Percentiles rank a stretch among this genome's conserved stretches.
Evolutionary conservation across 768 basidiomycete genomes (phyloP).

Genomic region (Auriscalpium orientale): DNA sequence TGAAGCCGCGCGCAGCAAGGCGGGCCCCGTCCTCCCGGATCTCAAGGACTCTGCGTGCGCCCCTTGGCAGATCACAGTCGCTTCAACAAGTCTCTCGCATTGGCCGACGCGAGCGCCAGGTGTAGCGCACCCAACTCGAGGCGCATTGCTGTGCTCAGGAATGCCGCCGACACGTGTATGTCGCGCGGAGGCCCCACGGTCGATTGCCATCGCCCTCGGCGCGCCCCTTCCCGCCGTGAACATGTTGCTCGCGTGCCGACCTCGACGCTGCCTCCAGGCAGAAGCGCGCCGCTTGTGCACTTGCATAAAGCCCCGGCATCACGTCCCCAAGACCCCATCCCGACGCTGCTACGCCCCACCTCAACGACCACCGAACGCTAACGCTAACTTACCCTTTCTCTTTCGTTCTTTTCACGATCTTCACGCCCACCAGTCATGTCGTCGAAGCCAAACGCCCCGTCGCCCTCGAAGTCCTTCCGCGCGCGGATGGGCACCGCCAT

Average conservation of each 20-base stretch:
- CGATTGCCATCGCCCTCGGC: neutral
- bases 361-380: too few species aligned
- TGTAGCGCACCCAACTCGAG: neutral
- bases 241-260: conserved; percentile 9
- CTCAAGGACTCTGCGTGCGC: too few species aligned
- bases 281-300: neutral
- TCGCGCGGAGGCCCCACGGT: neutral
- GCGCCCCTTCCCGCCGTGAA: conserved; percentile 2
- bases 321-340: too few species aligned
- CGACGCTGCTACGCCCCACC: too few species aligned
- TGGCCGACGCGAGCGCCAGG: too few species aligned
- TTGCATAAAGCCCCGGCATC: too few species aligned
- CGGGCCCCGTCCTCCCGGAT: too few species aligned
- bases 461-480: conserved; percentile 4
- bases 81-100: too few species aligned
- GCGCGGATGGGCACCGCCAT: conserved; percentile 14
- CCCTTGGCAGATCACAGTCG: too few species aligned
- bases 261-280: conserved; percentile 13
- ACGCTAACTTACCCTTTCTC: conserved; percentile 2
- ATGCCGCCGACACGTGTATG: neutral
- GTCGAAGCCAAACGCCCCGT: conserved; percentile 5
- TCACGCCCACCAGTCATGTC: conserved; percentile 3
- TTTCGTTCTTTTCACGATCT: neutral
- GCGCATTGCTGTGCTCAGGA: neutral
- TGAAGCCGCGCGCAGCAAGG: too few species aligned